Base-by-base conservation (phyloP, 2,329 filamentous ascomycete species). In the Pseudogymnoascus sp. region DNA sequence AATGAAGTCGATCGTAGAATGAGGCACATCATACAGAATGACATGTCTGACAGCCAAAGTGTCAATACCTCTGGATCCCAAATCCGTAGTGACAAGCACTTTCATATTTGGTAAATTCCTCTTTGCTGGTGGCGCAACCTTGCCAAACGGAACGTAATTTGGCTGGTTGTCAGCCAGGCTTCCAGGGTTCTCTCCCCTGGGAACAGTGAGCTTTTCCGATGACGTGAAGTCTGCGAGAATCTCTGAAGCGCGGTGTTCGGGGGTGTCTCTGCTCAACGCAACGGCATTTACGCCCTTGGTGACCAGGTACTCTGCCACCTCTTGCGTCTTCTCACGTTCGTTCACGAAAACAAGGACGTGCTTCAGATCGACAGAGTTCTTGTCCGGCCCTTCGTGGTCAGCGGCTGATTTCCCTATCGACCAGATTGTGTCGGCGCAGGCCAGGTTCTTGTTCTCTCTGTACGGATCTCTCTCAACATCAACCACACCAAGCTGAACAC, bases 1-100 rank as follows among this genome's bases (percentile, higher is more conserved):
- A 71, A 99, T 97, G 71, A 99, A 99, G 75, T 99, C 95, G 64
- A 99, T 95, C 0, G 92, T 96, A 0, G 91, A 96, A 72, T 97
- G 93, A 4, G 94, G 94, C n/a, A 99, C 93, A 73, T 99, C 92
- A 74, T 96, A 97, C 27, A 99, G 78, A 61, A 99, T 88, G 60
- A 99, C 94, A 68, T 96, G 91, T 63, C 90, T 84, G 15, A 97
- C 93, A 15, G 91, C 89, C 31, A 97, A 77, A 0, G 94, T 99
- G 74, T 99, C 94, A 69, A 99, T 96, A 65, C 94, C 94, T 68
- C 94, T 80, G 5, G 92, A 96, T 4, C 91, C 91, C 63, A 99
- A 78, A 74, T 99, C 94, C 0, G 94, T 99, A 10, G 92, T 94
- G 2, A 99, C 93, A 39, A 99, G 84, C 9, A 96, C 93, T 74